phyloP scores from a whole-genome alignment of 2,329 filamentous ascomycete genomes.

The Colletotrichum cordylinicola region DNA sequence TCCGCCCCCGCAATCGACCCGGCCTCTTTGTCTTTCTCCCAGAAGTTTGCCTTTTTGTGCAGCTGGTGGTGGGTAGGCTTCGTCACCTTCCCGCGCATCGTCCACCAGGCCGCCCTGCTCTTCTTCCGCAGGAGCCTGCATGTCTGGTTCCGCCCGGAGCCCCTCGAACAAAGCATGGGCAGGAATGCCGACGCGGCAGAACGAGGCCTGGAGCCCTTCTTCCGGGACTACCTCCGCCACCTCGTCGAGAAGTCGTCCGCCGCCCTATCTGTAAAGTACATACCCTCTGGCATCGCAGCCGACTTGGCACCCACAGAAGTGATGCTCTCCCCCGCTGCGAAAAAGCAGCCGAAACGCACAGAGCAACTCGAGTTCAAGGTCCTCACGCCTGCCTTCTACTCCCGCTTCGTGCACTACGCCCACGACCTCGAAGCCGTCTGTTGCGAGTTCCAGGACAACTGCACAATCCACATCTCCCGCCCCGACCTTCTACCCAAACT shows the following conservation, averaged over 20 bases:
- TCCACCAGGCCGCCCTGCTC: constrained; percentile 63
- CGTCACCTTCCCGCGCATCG: constrained; percentile 69
- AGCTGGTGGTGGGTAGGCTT: constrained; percentile 74
- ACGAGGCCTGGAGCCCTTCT: constrained; percentile 47
- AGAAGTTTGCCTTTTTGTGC: constrained; percentile 53
- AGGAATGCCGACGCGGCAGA: constrained; percentile 59
- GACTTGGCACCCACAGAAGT: constrained; percentile 29
- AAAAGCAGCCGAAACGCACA: constrained; percentile 9
- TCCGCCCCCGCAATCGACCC: constrained; percentile 57
- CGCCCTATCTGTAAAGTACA: constrained; percentile 57
- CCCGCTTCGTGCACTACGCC: constrained; percentile 67
- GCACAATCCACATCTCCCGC: constrained; percentile 62
- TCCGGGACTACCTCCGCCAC: constrained; percentile 52
- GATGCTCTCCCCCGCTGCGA: constrained; percentile 38
- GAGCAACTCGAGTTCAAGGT: constrained; percentile 61
- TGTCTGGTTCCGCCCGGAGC: constrained; percentile 71
- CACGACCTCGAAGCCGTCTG: constrained; percentile 68
- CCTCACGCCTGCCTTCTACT: constrained; percentile 71
- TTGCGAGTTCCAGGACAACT: constrained; percentile 63
- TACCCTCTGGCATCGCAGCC: constrained; percentile 50
- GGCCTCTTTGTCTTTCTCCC: constrained; percentile 41
- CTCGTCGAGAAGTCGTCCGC: constrained; percentile 52
- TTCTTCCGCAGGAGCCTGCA: constrained; percentile 63
- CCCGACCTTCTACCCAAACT: constrained; percentile 55
- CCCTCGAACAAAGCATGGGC: constrained; percentile 59